Percentiles rank a stretch among this genome's conserved stretches.
Conservation (phyloP, 2,329 filamentous ascomycete species). For the Monosporascus sp. region DNA sequence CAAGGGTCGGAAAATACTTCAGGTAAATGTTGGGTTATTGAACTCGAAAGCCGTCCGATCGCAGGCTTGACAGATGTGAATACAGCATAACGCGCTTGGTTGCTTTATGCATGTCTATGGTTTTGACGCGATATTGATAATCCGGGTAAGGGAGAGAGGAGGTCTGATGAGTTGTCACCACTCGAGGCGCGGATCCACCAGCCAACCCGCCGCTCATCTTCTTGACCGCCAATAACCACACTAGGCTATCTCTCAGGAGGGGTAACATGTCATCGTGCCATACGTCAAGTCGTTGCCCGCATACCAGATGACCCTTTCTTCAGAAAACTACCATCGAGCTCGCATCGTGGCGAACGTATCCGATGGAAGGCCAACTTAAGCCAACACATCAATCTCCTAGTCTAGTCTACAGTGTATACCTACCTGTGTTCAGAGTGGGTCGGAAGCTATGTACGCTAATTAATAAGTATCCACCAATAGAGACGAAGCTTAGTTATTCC, state of each 20-base stretch:
- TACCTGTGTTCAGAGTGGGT: no score
- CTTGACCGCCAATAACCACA: not conserved
- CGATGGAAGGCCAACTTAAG: no score
- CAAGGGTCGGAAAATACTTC: not conserved
- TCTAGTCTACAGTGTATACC: no score
- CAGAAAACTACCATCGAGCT: not conserved
- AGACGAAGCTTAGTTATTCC: no score
- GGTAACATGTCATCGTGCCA: not conserved
- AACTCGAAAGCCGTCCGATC: not conserved
- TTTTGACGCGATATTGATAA: not conserved
- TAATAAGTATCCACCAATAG: no score
- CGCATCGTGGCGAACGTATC: no score
- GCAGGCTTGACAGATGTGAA: not conserved
- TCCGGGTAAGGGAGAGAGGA: not conserved
- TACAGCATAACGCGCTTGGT: not conserved
- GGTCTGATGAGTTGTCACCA: not conserved
- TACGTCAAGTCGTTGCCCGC: not conserved
- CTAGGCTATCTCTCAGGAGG: not conserved
- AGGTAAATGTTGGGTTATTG: not conserved
- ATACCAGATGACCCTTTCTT: not conserved
- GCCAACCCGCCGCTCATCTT: not conserved
- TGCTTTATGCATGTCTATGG: not conserved
- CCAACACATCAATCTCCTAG: no score
- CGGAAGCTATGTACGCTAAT: no score
- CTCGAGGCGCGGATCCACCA: not conserved